These are phyloP conservation scores for Pyrenochaeta sp. DNA, from an alignment of 2,329 filamentous ascomycete genomes.

Conservation along the genomic window DNA sequence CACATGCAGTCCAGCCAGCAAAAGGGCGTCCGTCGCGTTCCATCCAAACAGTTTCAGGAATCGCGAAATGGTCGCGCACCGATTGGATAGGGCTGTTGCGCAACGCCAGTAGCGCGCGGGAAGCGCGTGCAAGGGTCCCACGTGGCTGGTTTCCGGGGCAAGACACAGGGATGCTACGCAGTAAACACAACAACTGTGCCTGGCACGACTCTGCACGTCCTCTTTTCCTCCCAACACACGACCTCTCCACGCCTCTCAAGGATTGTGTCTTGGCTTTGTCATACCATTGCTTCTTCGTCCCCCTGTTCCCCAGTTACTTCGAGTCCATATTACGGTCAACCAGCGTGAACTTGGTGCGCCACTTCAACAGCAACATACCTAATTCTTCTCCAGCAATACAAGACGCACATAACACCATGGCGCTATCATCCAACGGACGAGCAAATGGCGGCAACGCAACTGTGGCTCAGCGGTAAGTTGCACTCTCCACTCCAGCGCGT, in stretches of 20 bases:
- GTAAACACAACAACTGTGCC: slow-evolving; percentile 6
- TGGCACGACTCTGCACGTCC: background rate
- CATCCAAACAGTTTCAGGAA: slow-evolving; percentile 2
- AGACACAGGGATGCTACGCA: slow-evolving; percentile 9
- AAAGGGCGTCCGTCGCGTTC: too few relatives aligned
- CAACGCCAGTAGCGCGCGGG: background rate
- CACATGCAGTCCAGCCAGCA: too few relatives aligned
- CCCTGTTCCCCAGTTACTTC: too few relatives aligned
- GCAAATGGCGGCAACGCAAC: slow-evolving; percentile 50
- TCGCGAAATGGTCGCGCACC: slow-evolving; percentile 19
- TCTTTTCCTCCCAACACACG: background rate
- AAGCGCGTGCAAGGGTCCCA: slow-evolving; percentile 7
- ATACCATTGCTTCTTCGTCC: too few relatives aligned
- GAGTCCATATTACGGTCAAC: too few relatives aligned
- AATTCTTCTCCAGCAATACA: too few relatives aligned
- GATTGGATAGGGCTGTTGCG: slow-evolving; percentile 13
- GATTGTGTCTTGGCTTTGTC: too few relatives aligned
- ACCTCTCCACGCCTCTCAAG: too few relatives aligned
- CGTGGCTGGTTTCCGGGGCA: slow-evolving; percentile 13
- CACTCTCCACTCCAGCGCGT: background rate
- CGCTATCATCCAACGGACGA: slow-evolving; percentile 29
- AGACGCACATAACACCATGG: slow-evolving; percentile 27
- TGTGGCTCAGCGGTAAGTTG: slow-evolving; percentile 56
- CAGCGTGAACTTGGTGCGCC: too few relatives aligned
- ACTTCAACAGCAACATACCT: too few relatives aligned